Conservation (phyloP, 306 rosid genomes). For the Glycine tomentella region DNA sequence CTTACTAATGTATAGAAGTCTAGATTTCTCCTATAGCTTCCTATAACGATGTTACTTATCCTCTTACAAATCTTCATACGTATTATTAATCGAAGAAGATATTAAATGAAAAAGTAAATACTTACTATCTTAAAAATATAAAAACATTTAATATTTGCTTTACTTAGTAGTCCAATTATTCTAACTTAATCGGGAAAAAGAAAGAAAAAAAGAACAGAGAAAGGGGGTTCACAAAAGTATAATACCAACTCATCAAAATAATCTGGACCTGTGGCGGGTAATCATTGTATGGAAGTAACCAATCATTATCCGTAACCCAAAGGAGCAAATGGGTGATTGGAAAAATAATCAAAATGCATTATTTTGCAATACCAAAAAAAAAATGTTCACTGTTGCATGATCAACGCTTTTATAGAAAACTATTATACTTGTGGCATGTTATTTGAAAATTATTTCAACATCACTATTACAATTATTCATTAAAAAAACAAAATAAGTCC, state of each 20-base stretch:
- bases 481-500: too few relatives aligned
- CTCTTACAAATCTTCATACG: not conserved
- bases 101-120: too few relatives aligned
- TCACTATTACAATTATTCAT: too few relatives aligned
- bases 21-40: not conserved
- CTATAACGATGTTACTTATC: not conserved
- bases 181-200: not conserved
- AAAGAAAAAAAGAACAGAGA: not conserved
- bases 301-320: too few relatives aligned
- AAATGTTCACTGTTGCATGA: too few relatives aligned
- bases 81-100: too few relatives aligned
- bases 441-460: too few relatives aligned
- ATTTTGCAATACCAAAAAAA: not conserved
- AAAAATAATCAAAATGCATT: not conserved
- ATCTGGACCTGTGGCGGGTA: not conserved
- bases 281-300: not conserved
- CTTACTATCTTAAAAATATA: not conserved
- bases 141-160: too few relatives aligned
- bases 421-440: too few relatives aligned
- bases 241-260: not conserved
- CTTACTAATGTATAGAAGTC: not conserved
- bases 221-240: not conserved
- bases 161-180: not conserved
- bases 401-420: too few relatives aligned
- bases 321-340: not conserved